Evolutionary conservation across 2,329 filamentous ascomycete genomes (phyloP), one percentile per base, ranked within the genome.

Genomic region (Arthrobotrys iridis): DNA sequence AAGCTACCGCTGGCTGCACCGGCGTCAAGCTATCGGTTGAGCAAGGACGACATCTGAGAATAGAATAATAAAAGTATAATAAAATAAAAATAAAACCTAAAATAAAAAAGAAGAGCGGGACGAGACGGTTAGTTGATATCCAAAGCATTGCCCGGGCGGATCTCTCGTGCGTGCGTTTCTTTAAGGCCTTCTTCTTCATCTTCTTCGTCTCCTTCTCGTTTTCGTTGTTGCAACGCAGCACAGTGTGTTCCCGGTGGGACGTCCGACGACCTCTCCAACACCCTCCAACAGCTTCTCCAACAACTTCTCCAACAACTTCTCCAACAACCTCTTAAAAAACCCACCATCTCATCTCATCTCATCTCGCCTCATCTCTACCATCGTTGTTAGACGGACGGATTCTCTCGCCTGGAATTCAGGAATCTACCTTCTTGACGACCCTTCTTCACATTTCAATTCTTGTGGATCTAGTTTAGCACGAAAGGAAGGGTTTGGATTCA

Each of bases 391-490:
- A 48, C n/a, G 6, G 40, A 20, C 40, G 35, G 35, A 37, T 33
- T 62, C 35, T 20, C n/a, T 55, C 46, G 24, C 33, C 20, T 13
- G 55, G 55, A 66, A 66, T 66, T 37, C 62, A 37, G 37, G 45
- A 43, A 57, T 57, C 58, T 41, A 35, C 33, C 7, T 33, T n/a
- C 15, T 55, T 55, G 58, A 58, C 66, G 66, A 58, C 15, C 28
- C 45, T 33, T 11, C 46, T 40, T 37, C 68, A 40, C 41, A 62
- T 67, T 63, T 55, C 70, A 62, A 63, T 58, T 67, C 55, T 52
- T 37, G n/a, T n/a, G 3, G 24, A 33, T 59, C 18, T 41, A n/a
- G 10, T 41, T n/a, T 28, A 35, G 65, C 30, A 70, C 65, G 55
- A n/a, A 55, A 55, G 18, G 50, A 33, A 37, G 37, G 33, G 50